phyloP scores from a whole-genome alignment of 1,139 yeast genomes.

The Geotrichum cucujoidarum region DNA sequence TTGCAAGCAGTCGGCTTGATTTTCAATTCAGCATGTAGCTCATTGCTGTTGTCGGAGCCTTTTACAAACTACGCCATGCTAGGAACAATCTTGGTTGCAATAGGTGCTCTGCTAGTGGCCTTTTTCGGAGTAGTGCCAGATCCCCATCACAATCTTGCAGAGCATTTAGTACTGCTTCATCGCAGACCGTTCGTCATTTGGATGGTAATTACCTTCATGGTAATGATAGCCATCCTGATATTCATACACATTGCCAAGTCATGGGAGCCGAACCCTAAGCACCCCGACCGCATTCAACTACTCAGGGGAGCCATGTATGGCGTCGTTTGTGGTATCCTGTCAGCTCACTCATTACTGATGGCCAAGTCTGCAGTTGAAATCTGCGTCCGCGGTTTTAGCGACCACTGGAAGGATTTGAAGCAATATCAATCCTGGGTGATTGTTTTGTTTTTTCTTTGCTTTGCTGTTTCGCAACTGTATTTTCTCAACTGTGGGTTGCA shows the following conservation, averaged over 20 bases:
- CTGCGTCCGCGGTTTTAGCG: constrained; percentile 37
- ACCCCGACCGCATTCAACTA: constrained; percentile 16
- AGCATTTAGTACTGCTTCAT: constrained; percentile 42
- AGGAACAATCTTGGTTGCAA: constrained; percentile 65
- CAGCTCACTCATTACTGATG: constrained; percentile 79
- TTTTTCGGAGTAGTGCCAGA: constrained; percentile 61
- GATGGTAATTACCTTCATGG: constrained; percentile 40
- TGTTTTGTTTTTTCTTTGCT: constrained; percentile 50
- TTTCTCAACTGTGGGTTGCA: constrained; percentile 72
- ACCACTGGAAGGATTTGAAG: constrained; percentile 34
- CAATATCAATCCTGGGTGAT: constrained; percentile 45
- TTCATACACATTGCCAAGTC: constrained; percentile 18
- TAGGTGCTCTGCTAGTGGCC: constrained; percentile 77
- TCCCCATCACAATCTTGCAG: constrained; percentile 48
- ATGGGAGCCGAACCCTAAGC: constrained; percentile 16
- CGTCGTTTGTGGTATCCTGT: constrained; percentile 68
- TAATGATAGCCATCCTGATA: constrained; percentile 32
- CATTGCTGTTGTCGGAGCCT: constrained; percentile 61
- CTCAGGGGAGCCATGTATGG: constrained; percentile 59
- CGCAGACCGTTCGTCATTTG: constrained; percentile 44
- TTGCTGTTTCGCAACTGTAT: constrained; percentile 68
- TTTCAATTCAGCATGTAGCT: constrained; percentile 74
- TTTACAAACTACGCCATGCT: constrained; percentile 54
- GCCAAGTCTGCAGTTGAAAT: constrained; percentile 82
- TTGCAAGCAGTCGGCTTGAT: constrained; percentile 83